Evolutionary conservation across 257 asterid genomes (phyloP), one percentile per base, ranked within the genome.

Genomic region (Forsythia viridissima): DNA sequence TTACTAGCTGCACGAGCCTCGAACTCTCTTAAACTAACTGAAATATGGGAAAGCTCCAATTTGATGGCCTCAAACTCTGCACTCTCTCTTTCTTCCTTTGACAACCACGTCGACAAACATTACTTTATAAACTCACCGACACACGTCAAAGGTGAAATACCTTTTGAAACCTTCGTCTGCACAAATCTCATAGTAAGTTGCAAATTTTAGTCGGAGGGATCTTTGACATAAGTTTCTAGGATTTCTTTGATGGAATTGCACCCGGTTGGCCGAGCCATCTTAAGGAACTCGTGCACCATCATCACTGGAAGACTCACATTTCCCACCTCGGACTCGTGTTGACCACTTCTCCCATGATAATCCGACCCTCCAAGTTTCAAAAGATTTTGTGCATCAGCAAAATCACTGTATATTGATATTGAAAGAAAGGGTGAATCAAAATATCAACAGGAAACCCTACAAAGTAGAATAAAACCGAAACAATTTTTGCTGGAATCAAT

Each of bases 291-390:
- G 5, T 91, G 90, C 72, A 93, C 93, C 0, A 82, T 82, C 36
- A 81, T 73, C 80, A 92, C 79, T 0, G 99, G 97, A 59, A 95
- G 82, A 73, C 81, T 88, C 36, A 91, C 85, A 16, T 96, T 93
- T 41, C 99, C 99, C 40, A 95, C 71, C 72, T 95, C 98, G 2
- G 98, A 92, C 85, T 93, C 97, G 2, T 91, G 91, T 72, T 88
- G 91, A 2, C 98, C 98, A 3, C 94, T 96, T 84, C 89, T 89
- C 65, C 93, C 99, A 67, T 95, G 99, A 76, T 84, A 95, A 85
- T 95, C 99, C 3, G 99, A 95, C 70, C 99, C 98, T 75, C 98
- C 99, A 36, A 95, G 90, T 86, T 92, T 95, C 84, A 93, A 75
- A 41, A 95, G 97, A 79, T 86, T 87, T 74, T 89, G 87, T 3